These are phyloP conservation scores for Apodospora peruviana DNA, from an alignment of 495 filamentous ascomycete genomes.

Conservation along the genomic window DNA sequence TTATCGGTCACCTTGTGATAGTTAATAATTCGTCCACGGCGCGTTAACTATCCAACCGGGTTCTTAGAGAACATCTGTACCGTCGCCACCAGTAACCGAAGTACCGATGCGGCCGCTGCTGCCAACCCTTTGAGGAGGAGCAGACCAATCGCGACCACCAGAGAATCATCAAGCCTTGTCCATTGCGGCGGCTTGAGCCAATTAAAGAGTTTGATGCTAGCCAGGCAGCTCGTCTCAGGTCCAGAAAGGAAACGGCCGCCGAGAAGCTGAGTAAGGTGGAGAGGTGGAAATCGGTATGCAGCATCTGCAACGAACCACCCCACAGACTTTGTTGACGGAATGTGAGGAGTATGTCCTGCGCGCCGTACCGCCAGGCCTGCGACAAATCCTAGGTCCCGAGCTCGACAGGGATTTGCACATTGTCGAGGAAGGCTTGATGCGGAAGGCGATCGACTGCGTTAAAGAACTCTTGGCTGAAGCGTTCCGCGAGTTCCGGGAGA, in stretches of 20 bases:
- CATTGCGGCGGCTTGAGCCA: background rate
- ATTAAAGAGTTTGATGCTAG: background rate
- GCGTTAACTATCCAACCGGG: background rate
- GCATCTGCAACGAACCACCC: background rate
- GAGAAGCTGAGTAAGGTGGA: background rate
- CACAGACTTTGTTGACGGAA: background rate
- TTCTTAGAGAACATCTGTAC: background rate
- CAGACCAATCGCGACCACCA: background rate
- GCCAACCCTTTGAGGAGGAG: background rate
- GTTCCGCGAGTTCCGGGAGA: background rate
- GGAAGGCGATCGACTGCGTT: background rate
- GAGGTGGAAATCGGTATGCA: background rate
- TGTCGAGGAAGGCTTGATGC: background rate
- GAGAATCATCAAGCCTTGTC: background rate
- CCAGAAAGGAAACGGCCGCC: background rate
- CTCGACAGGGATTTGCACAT: background rate
- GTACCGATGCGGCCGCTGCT: background rate
- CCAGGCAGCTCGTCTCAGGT: background rate
- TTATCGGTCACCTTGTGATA: no score
- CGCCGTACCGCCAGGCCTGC: background rate
- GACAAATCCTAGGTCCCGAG: background rate
- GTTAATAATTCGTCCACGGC: background rate
- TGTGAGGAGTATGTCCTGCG: background rate
- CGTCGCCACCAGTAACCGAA: background rate
- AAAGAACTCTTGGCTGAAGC: background rate